Percentiles rank a stretch among this genome's conserved stretches.
Conservation (phyloP, 2,329 filamentous ascomycete species). For the Pseudocercospora eumusae region DNA sequence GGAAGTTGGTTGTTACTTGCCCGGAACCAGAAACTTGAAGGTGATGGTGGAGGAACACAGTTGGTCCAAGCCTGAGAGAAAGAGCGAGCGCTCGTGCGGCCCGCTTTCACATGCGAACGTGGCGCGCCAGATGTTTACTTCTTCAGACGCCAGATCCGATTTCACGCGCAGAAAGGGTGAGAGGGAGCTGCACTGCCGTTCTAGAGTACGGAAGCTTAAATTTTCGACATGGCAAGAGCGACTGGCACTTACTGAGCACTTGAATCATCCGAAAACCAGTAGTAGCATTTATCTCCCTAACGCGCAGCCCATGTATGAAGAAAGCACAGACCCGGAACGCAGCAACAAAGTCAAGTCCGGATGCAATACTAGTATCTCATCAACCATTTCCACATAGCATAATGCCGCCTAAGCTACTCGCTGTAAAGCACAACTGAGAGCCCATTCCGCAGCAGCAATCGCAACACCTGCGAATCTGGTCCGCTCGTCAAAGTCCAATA, state of each 20-base stretch:
- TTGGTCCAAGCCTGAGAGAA: too few species aligned
- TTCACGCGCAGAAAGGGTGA: background rate
- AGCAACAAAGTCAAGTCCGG: constrained; percentile 10
- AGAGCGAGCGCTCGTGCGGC: background rate
- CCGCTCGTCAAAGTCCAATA: constrained; percentile 11
- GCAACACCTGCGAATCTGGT: constrained; percentile 10
- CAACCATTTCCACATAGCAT: constrained; percentile 20
- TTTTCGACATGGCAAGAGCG: background rate
- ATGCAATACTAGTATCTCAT: constrained; percentile 23
- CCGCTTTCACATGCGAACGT: background rate
- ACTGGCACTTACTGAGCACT: background rate
- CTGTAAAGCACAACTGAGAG: constrained; percentile 14
- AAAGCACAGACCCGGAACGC: constrained; percentile 6
- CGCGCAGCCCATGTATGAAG: constrained; percentile 21
- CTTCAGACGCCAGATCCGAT: background rate
- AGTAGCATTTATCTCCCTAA: constrained; percentile 20
- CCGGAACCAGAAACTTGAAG: background rate
- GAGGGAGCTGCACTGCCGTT: background rate
- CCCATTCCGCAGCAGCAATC: constrained; percentile 8
- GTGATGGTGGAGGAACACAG: background rate
- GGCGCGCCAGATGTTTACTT: background rate
- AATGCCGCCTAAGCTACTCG: constrained; percentile 23
- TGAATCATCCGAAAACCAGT: background rate
- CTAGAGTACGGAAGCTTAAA: background rate
- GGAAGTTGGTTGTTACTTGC: background rate